Base-by-base conservation (phyloP, 805 yeast genomes). In the Suhomyces vadensis region DNA sequence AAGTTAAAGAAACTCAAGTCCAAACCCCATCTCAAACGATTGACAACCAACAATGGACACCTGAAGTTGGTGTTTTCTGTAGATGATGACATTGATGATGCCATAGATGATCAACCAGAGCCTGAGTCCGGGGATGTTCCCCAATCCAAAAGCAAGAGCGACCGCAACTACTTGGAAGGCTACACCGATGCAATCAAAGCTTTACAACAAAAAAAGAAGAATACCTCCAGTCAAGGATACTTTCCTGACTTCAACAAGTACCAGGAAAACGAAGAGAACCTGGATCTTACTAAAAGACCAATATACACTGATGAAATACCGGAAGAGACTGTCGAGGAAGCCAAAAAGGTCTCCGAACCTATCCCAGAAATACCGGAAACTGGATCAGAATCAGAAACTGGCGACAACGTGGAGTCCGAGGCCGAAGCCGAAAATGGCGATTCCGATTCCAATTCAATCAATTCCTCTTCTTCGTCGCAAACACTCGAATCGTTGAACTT, bases 401-500 rank as follows among this genome's bases (percentile, higher is more conserved):
- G 40, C 21, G 46, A 36, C 1, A 39, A 31, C 6, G 42, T 27
- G n/a, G 44, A 41, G 3, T 41, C 21, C 19, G 47, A 57, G 14
- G 73, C 61, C 17, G 67, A 54, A 27, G 63, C 60, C 51, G 55
- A 41, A 6, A 50, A 40, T 2, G 46, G 44, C 19, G 54, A 47
- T 5, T 47, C 48, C 4, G 73, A 68, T 29, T 45, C 47, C 2
- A 59, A 43, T 2, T 67, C 71, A 0, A 44, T 59, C 2, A 39
- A 50, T 21, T 62, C 73, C 2, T 41, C 63, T 1, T 48, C 63
- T 1, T 63, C 74, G 1, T 48, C 61, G 11, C 78, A 77, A 1
- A 81, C 95, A 0, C 60, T 79, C 21, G 97, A 92, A 63, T 85
- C 96, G 4, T 84, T 87, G 60, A 94, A 96, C 4, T 74, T 92